Percentiles rank a stretch among this genome's conserved stretches.
phyloP scores from a whole-genome alignment of 306 rosid species.

The Cucurbita pepo region DNA sequence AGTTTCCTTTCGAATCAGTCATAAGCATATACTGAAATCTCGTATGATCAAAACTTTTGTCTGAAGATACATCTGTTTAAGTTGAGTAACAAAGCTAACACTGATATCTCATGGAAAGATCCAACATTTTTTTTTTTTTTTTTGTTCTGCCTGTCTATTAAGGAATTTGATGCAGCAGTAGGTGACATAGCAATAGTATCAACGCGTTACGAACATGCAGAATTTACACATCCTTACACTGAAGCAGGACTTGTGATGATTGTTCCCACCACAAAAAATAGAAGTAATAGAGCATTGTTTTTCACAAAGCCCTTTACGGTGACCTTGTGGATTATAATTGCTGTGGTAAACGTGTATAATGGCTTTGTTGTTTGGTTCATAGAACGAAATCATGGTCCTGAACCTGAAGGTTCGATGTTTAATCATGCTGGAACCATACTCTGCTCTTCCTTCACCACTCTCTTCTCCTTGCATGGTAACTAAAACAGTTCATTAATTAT shows the following conservation, averaged over 20 bases:
- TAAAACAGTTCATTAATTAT: too few relatives aligned
- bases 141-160: neutral
- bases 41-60: neutral
- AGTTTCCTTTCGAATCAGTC: neutral
- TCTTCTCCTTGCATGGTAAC: constrained; percentile 31
- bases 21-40: neutral
- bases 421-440: constrained; percentile 27
- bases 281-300: constrained; percentile 13
- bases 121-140: neutral
- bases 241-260: constrained; percentile 37
- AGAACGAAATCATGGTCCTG: constrained; percentile 19
- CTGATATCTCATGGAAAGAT: neutral
- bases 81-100: neutral
- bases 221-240: constrained; percentile 29
- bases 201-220: constrained; percentile 15
- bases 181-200: constrained; percentile 31
- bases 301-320: constrained; percentile 36
- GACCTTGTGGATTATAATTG: constrained; percentile 27
- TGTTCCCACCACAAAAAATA: constrained; percentile 16
- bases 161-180: constrained; percentile 34
- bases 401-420: constrained; percentile 15
- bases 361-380: constrained; percentile 41
- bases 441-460: constrained; percentile 27
- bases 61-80: neutral
- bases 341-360: constrained; percentile 18